Percentiles rank a stretch among this genome's conserved stretches.
These are phyloP conservation scores for Saksenaea oblongispora DNA, from an alignment of 371 early-diverging fungal species.

Conservation along the genomic window DNA sequence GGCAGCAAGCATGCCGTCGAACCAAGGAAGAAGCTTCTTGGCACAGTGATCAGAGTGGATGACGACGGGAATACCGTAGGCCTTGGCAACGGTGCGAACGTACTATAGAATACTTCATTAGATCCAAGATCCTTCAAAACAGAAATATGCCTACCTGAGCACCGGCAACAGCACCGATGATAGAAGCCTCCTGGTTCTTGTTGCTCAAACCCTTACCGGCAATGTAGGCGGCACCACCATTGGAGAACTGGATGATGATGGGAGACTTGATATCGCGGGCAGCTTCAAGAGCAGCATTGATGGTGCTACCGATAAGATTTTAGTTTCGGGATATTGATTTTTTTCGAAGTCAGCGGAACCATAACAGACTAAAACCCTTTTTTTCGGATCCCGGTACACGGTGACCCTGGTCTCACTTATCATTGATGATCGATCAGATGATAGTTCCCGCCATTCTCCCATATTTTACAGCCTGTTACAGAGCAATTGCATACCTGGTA, in stretches of 20 bases:
- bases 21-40: constrained; percentile 92
- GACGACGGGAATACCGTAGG: constrained; percentile 87
- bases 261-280: constrained; percentile 89
- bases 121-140: background rate
- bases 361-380: constrained; percentile 4
- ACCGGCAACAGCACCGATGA: constrained; percentile 88
- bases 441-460: constrained; percentile 13
- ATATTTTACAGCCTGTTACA: constrained; percentile 6
- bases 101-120: constrained; percentile 35
- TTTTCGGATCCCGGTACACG: background rate
- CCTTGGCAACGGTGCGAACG: constrained; percentile 81
- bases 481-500: constrained; percentile 52
- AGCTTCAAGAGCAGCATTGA: constrained; percentile 91
- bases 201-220: constrained; percentile 91
- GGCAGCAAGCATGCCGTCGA: constrained; percentile 91
- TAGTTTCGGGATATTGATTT: background rate
- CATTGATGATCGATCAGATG: constrained; percentile 2
- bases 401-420: constrained; percentile 4
- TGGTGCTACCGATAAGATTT: constrained; percentile 52
- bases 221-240: constrained; percentile 87
- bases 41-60: constrained; percentile 95
- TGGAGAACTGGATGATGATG: constrained; percentile 90
- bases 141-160: constrained; percentile 56
- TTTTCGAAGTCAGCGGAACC: constrained; percentile 10
- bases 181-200: constrained; percentile 84